phyloP scores from a whole-genome alignment of 257 asterid species.

The Apocynum venetum region DNA sequence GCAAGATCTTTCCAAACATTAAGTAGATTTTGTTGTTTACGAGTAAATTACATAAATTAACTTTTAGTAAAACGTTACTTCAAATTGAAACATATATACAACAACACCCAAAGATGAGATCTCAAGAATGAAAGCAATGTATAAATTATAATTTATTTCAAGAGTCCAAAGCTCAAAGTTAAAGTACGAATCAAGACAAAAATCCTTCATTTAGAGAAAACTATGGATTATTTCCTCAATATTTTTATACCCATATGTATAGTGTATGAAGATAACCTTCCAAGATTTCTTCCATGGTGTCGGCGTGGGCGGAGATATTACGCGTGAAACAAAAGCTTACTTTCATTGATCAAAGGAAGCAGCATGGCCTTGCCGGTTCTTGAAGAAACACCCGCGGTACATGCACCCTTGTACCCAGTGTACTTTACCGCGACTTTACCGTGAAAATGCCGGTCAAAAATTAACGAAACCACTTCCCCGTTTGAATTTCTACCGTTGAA shows the following conservation, averaged over 20 bases:
- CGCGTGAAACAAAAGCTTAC: slow-evolving; percentile 7
- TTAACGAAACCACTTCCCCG: no score
- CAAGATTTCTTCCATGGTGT: background rate
- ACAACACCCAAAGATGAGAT: background rate
- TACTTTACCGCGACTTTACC: background rate
- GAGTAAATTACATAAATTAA: no score
- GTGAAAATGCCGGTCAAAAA: background rate
- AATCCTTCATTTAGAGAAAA: background rate
- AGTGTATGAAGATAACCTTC: background rate
- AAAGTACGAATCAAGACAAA: background rate
- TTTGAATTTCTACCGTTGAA: background rate
- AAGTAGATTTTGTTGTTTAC: no score
- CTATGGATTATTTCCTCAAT: no score
- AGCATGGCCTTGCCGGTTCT: slow-evolving; percentile 3
- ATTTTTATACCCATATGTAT: background rate
- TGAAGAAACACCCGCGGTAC: background rate
- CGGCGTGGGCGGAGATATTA: slow-evolving; percentile 5
- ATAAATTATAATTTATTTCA: background rate
- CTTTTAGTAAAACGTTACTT: background rate
- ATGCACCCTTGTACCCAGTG: background rate
- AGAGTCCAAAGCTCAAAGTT: background rate
- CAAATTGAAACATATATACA: background rate
- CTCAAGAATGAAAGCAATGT: background rate
- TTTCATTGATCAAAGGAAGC: background rate
- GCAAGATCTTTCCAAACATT: no score